These are phyloP conservation scores for Sclerotinia subarctica DNA, from an alignment of 2,329 filamentous ascomycete genomes.

Conservation along the genomic window DNA sequence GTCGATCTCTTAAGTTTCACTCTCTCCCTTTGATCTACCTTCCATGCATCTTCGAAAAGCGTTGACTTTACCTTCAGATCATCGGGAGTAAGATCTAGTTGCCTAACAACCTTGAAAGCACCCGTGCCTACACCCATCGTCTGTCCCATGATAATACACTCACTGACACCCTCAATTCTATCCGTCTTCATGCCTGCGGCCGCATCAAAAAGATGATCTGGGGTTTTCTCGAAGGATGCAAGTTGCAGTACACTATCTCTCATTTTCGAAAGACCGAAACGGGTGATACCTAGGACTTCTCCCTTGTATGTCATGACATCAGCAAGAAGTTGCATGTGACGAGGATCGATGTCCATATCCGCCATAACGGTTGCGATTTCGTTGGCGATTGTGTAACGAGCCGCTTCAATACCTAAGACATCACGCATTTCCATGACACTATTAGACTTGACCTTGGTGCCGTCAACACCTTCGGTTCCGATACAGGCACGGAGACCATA, in stretches of 20 bases:
- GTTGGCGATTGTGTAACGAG: conserved; percentile 78
- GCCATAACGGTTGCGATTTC: conserved; percentile 91
- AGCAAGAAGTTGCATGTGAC: conserved; percentile 94
- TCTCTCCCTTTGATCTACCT: conserved; percentile 35
- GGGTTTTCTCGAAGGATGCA: conserved; percentile 96
- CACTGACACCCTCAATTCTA: conserved; percentile 85
- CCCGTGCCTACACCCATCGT: conserved; percentile 89
- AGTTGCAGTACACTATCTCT: conserved; percentile 90
- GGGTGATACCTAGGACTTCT: conserved; percentile 92
- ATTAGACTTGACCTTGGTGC: conserved; percentile 72
- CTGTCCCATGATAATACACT: conserved; percentile 98
- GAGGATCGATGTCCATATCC: conserved; percentile 92
- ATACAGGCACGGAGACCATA: conserved; percentile 89
- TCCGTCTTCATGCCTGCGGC: conserved; percentile 90
- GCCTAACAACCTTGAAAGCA: conserved; percentile 82
- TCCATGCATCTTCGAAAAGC: conserved; percentile 69
- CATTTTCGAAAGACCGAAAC: conserved; percentile 96
- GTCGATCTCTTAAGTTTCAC: conserved; percentile 25
- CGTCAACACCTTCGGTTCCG: conserved; percentile 87
- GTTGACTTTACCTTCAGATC: conserved; percentile 53
- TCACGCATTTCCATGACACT: conserved; percentile 85
- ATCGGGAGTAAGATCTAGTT: conserved; percentile 62
- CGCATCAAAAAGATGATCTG: conserved; percentile 94
- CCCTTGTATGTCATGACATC: conserved; percentile 99
- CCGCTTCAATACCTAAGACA: conserved; percentile 92